A percentile compares a stretch with the other conserved stretches of the same genome.
Conservation (phyloP, 768 basidiomycete species). For the Hygrophorus russula region DNA sequence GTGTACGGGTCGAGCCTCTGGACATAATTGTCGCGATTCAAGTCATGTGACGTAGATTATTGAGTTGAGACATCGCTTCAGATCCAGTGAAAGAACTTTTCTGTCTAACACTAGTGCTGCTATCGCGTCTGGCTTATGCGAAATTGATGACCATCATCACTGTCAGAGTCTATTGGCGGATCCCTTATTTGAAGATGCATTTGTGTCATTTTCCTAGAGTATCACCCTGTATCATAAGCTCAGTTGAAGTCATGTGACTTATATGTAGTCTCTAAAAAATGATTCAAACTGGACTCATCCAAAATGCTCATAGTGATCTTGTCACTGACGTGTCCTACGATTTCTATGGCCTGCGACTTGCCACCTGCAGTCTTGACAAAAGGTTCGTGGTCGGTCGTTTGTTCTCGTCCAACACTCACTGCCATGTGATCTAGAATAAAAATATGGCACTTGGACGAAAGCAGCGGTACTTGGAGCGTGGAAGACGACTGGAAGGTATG, state of each 20-base stretch:
- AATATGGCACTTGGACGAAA: constrained; percentile 72
- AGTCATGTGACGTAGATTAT: no score
- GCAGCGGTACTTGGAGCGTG: constrained; percentile 59
- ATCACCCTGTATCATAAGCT: no score
- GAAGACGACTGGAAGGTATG: constrained; percentile 89
- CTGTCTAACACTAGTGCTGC: no score
- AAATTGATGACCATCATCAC: no score
- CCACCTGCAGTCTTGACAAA: constrained; percentile 77
- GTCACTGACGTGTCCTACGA: constrained; percentile 84
- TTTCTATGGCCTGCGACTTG: constrained; percentile 76
- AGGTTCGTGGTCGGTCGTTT: constrained; percentile 23
- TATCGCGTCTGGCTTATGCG: no score
- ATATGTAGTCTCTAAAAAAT: constrained; percentile 24
- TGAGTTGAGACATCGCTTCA: no score
- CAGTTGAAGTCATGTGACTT: not conserved
- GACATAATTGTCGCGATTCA: no score
- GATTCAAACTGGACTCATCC: constrained; percentile 75
- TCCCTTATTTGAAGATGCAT: no score
- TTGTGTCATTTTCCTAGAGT: no score
- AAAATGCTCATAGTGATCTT: constrained; percentile 68
- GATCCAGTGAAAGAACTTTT: no score
- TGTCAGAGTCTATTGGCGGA: no score
- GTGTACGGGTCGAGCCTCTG: no score
- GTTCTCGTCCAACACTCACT: constrained; percentile 7
- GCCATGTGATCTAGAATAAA: constrained; percentile 50